A percentile compares a stretch with the other conserved stretches of the same genome.
Conservation (phyloP, 495 filamentous ascomycete genomes). For the Aspergillus biplanus region DNA sequence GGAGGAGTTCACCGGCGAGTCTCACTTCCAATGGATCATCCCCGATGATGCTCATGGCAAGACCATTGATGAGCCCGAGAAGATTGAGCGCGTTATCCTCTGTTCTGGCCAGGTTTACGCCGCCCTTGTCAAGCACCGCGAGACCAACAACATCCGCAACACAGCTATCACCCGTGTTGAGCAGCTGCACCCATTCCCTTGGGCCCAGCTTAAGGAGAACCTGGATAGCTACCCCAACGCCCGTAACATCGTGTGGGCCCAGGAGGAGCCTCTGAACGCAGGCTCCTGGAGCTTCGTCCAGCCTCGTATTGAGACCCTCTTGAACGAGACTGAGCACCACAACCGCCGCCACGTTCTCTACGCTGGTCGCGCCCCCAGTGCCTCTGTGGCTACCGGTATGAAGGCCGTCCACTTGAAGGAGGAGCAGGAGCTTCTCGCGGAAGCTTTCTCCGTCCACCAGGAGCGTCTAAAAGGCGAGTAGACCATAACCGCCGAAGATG, state of each 20-base stretch:
- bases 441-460: conserved; percentile 67
- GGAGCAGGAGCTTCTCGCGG: conserved; percentile 85
- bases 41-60: conserved; percentile 79
- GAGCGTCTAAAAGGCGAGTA: conserved; percentile 61
- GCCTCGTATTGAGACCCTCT: conserved; percentile 91
- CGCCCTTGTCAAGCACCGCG: conserved; percentile 87
- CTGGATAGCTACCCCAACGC: conserved; percentile 95
- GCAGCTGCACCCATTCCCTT: conserved; percentile 98
- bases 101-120: conserved; percentile 96
- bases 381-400: conserved; percentile 88
- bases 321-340: conserved; percentile 90
- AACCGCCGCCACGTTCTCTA: conserved; percentile 95
- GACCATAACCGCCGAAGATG: conserved; percentile 21
- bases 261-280: conserved; percentile 97
- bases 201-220: conserved; percentile 94
- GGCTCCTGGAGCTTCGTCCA: conserved; percentile 95
- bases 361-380: conserved; percentile 87
- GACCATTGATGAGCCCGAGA: conserved; percentile 73
- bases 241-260: conserved; percentile 92
- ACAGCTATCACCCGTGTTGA: conserved; percentile 94
- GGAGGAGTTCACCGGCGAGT: conserved; percentile 86
- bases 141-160: conserved; percentile 79
- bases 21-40: conserved; percentile 96
- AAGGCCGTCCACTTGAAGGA: conserved; percentile 91
- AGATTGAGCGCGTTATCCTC: conserved; percentile 92